Percentiles rank a stretch among this genome's conserved stretches.
phyloP scores from a whole-genome alignment of 108 stramenopile species.

The Chaetoceros tenuissimus region DNA sequence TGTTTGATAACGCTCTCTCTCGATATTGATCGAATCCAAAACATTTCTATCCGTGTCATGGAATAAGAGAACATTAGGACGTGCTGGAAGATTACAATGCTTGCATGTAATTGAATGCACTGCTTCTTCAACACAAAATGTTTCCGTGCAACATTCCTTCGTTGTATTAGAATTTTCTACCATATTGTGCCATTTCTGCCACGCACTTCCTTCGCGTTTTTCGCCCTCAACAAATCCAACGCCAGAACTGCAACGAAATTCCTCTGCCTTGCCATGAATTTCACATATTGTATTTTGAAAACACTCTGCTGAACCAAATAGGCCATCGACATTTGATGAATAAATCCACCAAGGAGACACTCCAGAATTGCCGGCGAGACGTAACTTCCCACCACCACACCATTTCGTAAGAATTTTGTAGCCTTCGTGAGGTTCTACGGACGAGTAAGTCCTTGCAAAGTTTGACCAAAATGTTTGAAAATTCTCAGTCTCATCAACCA shows the following conservation, averaged over 20 bases:
- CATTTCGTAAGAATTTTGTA: conserved; percentile 41
- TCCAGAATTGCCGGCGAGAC: conserved; percentile 1
- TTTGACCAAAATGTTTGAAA: conserved; percentile 43
- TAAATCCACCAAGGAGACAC: conserved; percentile 41
- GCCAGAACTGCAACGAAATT: conserved; percentile 22
- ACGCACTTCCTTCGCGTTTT: conserved; percentile 14
- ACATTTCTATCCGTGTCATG: conserved; percentile 36
- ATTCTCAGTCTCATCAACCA: conserved; percentile 9
- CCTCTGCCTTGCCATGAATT: conserved; percentile 30
- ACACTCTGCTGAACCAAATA: conserved; percentile 26
- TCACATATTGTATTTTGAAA: conserved; percentile 21
- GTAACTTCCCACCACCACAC: conserved; percentile 22
- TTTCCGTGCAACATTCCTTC: conserved; percentile 1
- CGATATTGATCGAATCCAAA: conserved; percentile 6
- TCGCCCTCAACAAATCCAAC: conserved; percentile 22
- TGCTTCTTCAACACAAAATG: background rate
- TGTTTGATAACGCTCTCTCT: conserved; percentile 28
- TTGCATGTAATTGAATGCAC: conserved; percentile 2
- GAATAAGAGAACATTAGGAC: conserved; percentile 36
- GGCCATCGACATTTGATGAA: conserved; percentile 48
- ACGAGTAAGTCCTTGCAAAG: conserved; percentile 26
- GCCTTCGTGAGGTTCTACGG: conserved; percentile 36
- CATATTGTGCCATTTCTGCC: conserved; percentile 28
- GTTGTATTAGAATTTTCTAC: conserved; percentile 7
- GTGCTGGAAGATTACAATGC: conserved; percentile 16